Evolutionary conservation across 2,329 filamentous ascomycete genomes (phyloP).

Genomic region (Orbilia oligospora): DNA sequence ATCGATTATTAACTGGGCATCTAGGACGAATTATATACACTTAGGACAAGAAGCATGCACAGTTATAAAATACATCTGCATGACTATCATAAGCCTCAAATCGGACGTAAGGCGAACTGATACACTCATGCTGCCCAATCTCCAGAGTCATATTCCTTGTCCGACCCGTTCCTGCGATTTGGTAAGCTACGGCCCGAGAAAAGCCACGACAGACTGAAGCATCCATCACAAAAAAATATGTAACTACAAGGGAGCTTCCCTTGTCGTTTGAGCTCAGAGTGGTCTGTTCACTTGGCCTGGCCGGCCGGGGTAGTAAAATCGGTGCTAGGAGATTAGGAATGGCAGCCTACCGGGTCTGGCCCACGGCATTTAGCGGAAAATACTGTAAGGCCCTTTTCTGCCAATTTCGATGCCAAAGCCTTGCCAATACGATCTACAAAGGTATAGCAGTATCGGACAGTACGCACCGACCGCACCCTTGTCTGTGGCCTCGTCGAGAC

Average conservation of each 20-base stretch:
- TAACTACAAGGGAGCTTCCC: conserved; percentile 13
- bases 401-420: conserved; percentile 41
- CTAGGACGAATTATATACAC: conserved; percentile 31
- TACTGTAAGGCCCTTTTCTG: conserved; percentile 32
- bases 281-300: conserved; percentile 2
- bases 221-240: neutral
- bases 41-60: neutral
- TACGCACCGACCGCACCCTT: conserved; percentile 24
- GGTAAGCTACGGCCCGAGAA: conserved; percentile 55
- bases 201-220: conserved; percentile 24
- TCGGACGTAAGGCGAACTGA: conserved; percentile 51
- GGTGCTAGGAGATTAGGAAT: conserved; percentile 50
- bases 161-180: conserved; percentile 52
- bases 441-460: conserved; percentile 24
- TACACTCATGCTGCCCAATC: conserved; percentile 33
- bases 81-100: conserved; percentile 49
- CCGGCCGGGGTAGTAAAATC: neutral
- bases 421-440: conserved; percentile 26
- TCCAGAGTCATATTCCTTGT: conserved; percentile 30
- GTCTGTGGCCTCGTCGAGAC: conserved; percentile 19
- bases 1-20: conserved; percentile 12
- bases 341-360: conserved; percentile 55
- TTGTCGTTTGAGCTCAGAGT: conserved; percentile 26
- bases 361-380: conserved; percentile 57
- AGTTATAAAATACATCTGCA: neutral